Conservation (phyloP, 2,329 filamentous ascomycete genomes). For the Aspergillus flavus region DNA sequence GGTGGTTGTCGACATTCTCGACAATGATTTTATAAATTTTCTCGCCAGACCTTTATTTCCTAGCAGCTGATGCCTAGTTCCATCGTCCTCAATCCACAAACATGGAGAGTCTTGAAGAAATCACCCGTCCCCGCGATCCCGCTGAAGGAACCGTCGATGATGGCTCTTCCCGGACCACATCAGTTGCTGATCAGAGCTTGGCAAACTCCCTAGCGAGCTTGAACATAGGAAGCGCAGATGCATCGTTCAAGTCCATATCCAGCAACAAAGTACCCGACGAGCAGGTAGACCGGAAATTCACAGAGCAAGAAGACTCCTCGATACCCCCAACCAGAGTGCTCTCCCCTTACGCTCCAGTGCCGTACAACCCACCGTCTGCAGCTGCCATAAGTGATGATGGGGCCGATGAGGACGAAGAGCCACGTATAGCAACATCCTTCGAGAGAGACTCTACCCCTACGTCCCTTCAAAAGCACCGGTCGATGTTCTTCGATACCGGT, state of each 20-base stretch:
- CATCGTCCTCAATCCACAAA: neutral
- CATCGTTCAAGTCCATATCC: slow-evolving; percentile 14
- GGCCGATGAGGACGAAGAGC: slow-evolving; percentile 47
- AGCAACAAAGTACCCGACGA: slow-evolving; percentile 20
- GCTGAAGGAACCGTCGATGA: slow-evolving; percentile 25
- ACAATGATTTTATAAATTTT: slow-evolving; percentile 3
- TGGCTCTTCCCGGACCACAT: slow-evolving; percentile 23
- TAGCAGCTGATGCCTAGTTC: neutral
- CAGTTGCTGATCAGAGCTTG: slow-evolving; percentile 19
- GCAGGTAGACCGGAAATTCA: slow-evolving; percentile 16
- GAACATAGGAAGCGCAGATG: slow-evolving; percentile 11
- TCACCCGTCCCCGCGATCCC: slow-evolving; percentile 30
- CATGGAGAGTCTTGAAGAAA: slow-evolving; percentile 47
- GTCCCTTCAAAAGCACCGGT: slow-evolving; percentile 41
- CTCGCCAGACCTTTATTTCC: neutral
- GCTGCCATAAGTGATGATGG: slow-evolving; percentile 34
- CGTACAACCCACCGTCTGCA: slow-evolving; percentile 37
- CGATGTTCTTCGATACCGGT: slow-evolving; percentile 37
- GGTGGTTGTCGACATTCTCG: neutral
- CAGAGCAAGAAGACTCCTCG: slow-evolving; percentile 22
- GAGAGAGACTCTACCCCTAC: slow-evolving; percentile 44
- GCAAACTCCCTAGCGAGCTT: slow-evolving; percentile 16
- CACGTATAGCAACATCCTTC: slow-evolving; percentile 48
- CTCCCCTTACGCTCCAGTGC: slow-evolving; percentile 30
- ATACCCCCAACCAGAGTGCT: slow-evolving; percentile 18